A percentile compares a stretch with the other conserved stretches of the same genome.
Evolutionary conservation across 805 yeast species (phyloP).

Genomic region (Wickerhamomyces rabaulensis): DNA sequence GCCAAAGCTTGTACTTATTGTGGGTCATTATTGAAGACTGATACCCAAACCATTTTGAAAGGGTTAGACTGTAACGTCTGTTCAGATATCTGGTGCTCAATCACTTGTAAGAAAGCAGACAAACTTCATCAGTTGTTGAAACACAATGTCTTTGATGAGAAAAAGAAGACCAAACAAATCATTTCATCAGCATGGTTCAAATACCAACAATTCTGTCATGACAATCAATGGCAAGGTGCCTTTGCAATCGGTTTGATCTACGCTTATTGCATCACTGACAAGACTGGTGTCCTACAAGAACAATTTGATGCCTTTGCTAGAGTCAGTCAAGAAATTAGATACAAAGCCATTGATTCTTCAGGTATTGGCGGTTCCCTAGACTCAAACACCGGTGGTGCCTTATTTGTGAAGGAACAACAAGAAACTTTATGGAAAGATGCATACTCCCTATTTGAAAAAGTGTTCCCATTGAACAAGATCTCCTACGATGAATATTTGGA

Average conservation of each 20-base stretch:
- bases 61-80: slow-evolving; percentile 67
- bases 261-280: slow-evolving; percentile 38
- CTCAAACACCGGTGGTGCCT: slow-evolving; percentile 42
- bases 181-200: slow-evolving; percentile 44
- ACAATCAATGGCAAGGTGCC: slow-evolving; percentile 64
- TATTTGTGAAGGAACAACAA: slow-evolving; percentile 50
- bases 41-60: slow-evolving; percentile 20
- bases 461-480: slow-evolving; percentile 36
- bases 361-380: slow-evolving; percentile 38
- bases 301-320: slow-evolving; percentile 62
- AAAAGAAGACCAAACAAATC: slow-evolving; percentile 31
- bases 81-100: slow-evolving; percentile 66
- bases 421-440: slow-evolving; percentile 59
- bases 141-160: slow-evolving; percentile 42
- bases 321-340: slow-evolving; percentile 62
- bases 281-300: slow-evolving; percentile 32
- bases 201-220: slow-evolving; percentile 56
- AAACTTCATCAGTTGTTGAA: slow-evolving; percentile 49
- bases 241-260: slow-evolving; percentile 57
- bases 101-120: slow-evolving; percentile 51
- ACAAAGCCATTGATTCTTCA: slow-evolving; percentile 51
- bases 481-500: slow-evolving; percentile 51
- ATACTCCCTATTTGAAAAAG: slow-evolving; percentile 40
- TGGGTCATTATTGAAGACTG: slow-evolving; percentile 36
- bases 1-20: slow-evolving; percentile 74